These are phyloP conservation scores for Extremus antarcticus DNA, from an alignment of 495 filamentous ascomycete species.

Conservation along the genomic window DNA sequence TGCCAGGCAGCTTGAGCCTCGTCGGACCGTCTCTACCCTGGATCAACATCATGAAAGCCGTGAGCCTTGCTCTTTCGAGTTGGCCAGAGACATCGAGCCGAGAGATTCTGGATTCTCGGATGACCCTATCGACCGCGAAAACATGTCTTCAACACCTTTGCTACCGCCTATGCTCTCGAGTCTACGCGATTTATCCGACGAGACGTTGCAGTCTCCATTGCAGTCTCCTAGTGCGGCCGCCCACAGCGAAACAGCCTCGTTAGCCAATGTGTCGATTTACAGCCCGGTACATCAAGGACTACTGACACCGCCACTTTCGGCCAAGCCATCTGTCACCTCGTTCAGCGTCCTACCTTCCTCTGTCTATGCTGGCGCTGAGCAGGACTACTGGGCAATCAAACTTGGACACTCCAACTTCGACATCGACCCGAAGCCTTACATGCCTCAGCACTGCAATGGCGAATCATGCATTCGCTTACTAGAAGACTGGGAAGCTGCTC, in stretches of 20 bases:
- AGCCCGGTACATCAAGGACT: conserved; percentile 39
- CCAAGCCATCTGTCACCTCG: conserved; percentile 66
- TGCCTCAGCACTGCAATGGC: conserved; percentile 48
- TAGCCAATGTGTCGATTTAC: conserved; percentile 31
- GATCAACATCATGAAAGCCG: no score
- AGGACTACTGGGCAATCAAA: conserved; percentile 70
- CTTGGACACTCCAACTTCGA: conserved; percentile 89
- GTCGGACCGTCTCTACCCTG: conserved; percentile 64
- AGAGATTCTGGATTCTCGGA: no score
- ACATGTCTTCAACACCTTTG: conserved; percentile 54
- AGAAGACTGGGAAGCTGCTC: conserved; percentile 67
- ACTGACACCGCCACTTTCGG: conserved; percentile 68
- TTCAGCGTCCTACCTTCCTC: conserved; percentile 55
- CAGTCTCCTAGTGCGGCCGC: conserved; percentile 66
- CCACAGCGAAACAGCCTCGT: conserved; percentile 25
- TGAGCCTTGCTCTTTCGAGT: no score
- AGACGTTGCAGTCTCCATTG: conserved; percentile 58
- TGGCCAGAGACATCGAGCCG: no score
- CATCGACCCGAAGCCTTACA: conserved; percentile 72
- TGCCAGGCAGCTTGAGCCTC: conserved; percentile 28
- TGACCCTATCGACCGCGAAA: conserved; percentile 25
- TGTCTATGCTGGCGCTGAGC: conserved; percentile 42
- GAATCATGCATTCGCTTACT: conserved; percentile 53
- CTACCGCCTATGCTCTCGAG: conserved; percentile 61
- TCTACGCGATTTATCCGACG: conserved; percentile 4